Evolutionary conservation across 2,329 filamentous ascomycete genomes (phyloP).

Genomic region (Beauveria bassiana): DNA sequence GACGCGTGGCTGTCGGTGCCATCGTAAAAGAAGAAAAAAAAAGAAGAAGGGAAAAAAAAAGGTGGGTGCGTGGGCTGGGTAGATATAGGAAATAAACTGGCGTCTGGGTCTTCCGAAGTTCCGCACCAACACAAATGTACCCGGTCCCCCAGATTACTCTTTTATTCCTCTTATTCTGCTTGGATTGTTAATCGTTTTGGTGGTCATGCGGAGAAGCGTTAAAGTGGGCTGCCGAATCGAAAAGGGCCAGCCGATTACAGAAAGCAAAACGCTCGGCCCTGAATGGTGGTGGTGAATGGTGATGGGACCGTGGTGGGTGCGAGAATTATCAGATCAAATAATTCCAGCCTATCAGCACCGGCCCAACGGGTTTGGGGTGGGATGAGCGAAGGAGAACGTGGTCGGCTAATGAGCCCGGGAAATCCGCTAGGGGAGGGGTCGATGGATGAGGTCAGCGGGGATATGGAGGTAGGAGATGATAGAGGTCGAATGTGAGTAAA

Average conservation of each 20-base stretch:
- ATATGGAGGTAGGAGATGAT: no score
- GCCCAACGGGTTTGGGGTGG: not conserved
- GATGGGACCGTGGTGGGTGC: not conserved
- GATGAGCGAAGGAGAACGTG: not conserved
- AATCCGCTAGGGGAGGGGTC: not conserved
- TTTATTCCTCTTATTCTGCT: not conserved
- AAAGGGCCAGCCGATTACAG: not conserved
- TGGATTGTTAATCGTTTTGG: not conserved
- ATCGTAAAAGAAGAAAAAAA: constrained; percentile 10
- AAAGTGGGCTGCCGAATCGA: not conserved
- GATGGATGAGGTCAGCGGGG: not conserved
- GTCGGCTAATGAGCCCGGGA: constrained; percentile 1
- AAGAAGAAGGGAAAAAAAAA: constrained; percentile 7
- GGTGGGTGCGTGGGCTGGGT: not conserved
- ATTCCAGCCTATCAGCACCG: not conserved
- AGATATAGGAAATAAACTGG: not conserved
- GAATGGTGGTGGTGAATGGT: not conserved
- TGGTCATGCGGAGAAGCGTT: not conserved
- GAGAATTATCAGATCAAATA: constrained; percentile 12
- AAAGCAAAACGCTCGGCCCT: constrained; percentile 2
- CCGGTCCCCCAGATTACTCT: not conserved
- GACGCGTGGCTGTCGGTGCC: constrained; percentile 13
- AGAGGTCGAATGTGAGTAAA: no score
- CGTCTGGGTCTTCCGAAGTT: not conserved
- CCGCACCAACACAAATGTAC: not conserved